Evolutionary conservation across 2,329 filamentous ascomycete genomes (phyloP), one percentile per base, ranked within the genome.

Genomic region (Fusarium sacchari): DNA sequence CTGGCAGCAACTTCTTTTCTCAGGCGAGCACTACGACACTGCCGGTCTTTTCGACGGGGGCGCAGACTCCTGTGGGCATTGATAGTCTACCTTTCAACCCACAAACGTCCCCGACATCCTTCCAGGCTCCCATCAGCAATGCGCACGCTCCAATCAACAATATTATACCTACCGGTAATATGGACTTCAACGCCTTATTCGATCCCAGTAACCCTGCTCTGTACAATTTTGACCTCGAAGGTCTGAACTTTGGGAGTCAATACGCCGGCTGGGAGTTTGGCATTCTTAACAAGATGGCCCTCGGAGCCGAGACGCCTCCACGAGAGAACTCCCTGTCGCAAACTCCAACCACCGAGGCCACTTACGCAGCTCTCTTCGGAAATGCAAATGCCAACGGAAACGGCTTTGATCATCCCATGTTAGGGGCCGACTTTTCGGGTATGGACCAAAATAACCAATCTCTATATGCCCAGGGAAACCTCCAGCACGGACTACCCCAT

Each of bases 201-300:
- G 95, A 98, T 76, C 94, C 94, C 0, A 96, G 94, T 79, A 96
- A 98, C 80, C 94, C 95, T 7, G 93, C 95, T 2, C 84, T 97
- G 62, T 98, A 97, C 88, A 98, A 98, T 81, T 97, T 98, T 81
- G 95, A 98, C 81, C 90, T 98, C 17, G 95, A 97, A 62, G 95
- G 94, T 67, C 89, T 98, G 80, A 84, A 84, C 64, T 99, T 98
- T 81, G 95, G 95, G 63, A 98, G 96, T 80, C 94, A 97, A 73
- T 99, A 98, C 80, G 96, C 95, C 68, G 96, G 95, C 24, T 88
- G 97, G 81, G 96, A 98, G 82, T 98, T 98, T 81, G 93, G 95
- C 60, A 98, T 98, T 89, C 89, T 99, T 1, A 95, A 94, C 34
- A 96, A 98, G 81, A 97, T 99, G 93, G 94, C 94, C 10, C 73